Evolutionary conservation across 768 basidiomycete species (phyloP).

Genomic region (Kwoniella bestiolae): DNA sequence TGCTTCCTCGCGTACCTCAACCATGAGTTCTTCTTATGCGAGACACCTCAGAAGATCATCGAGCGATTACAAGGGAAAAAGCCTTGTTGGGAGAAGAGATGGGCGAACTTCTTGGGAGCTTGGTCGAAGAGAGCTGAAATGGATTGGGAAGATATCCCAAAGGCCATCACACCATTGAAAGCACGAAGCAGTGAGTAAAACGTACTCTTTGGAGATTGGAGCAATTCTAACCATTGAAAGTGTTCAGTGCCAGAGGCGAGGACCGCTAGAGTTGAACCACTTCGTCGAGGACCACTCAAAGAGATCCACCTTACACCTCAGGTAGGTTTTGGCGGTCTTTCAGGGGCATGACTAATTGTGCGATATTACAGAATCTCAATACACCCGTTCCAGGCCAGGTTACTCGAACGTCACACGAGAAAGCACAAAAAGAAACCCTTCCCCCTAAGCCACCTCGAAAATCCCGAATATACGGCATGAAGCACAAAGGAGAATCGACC

Average conservation of each 20-base stretch:
- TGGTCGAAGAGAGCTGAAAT: constrained; percentile 42
- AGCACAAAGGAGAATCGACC: constrained; percentile 15
- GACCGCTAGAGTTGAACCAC: neutral
- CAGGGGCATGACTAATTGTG: neutral
- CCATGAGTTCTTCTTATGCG: constrained; percentile 32
- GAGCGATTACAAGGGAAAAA: constrained; percentile 12
- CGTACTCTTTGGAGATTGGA: neutral
- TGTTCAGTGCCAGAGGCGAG: neutral
- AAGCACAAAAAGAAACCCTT: constrained; percentile 10
- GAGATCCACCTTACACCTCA: constrained; percentile 39
- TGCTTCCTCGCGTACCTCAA: constrained; percentile 38
- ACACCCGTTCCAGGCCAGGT: neutral
- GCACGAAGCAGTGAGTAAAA: constrained; percentile 14
- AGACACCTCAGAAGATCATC: constrained; percentile 25
- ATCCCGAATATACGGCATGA: constrained; percentile 23
- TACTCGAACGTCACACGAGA: neutral
- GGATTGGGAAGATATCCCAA: constrained; percentile 38
- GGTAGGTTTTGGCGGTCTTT: constrained; percentile 19
- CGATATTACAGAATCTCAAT: neutral
- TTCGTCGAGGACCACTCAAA: constrained; percentile 14
- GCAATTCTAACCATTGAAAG: neutral
- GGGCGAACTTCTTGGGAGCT: constrained; percentile 38
- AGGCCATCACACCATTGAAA: constrained; percentile 14
- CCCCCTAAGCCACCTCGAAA: constrained; percentile 17
- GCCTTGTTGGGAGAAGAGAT: constrained; percentile 47